These are phyloP conservation scores for Rubus parviflorus DNA, from an alignment of 306 rosid genomes.

Conservation along the genomic window DNA sequence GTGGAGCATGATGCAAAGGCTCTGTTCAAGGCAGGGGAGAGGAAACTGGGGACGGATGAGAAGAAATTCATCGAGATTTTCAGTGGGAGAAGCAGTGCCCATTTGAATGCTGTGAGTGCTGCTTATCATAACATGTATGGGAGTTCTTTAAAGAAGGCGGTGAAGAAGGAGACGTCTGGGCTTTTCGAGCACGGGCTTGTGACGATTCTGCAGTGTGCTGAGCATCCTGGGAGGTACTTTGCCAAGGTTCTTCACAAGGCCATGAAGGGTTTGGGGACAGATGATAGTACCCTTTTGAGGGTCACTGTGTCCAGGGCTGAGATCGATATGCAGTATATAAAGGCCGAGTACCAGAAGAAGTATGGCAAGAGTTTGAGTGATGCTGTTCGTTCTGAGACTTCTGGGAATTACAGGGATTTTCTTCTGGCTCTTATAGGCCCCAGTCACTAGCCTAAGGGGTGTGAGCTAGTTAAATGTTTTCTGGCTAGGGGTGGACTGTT, in stretches of 20 bases:
- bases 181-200: slow-evolving; percentile 55
- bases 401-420: slow-evolving; percentile 65
- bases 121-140: slow-evolving; percentile 58
- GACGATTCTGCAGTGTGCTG: slow-evolving; percentile 64
- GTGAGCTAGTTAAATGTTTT: neutral
- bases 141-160: slow-evolving; percentile 59
- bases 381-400: slow-evolving; percentile 81
- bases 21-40: slow-evolving; percentile 47
- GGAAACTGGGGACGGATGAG: slow-evolving; percentile 44
- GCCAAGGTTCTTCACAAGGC: slow-evolving; percentile 72
- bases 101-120: slow-evolving; percentile 49
- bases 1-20: slow-evolving; percentile 45
- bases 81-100: slow-evolving; percentile 65
- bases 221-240: slow-evolving; percentile 69
- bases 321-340: slow-evolving; percentile 74
- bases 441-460: slow-evolving; percentile 22
- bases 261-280: slow-evolving; percentile 81
- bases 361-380: slow-evolving; percentile 58
- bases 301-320: slow-evolving; percentile 79
- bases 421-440: slow-evolving; percentile 74
- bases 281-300: slow-evolving; percentile 61
- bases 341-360: slow-evolving; percentile 68
- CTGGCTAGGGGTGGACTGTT: neutral
- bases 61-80: slow-evolving; percentile 55
- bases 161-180: slow-evolving; percentile 80